Conservation (phyloP, 192 early-diverging fungal genomes). For the Dissophora ornata region DNA sequence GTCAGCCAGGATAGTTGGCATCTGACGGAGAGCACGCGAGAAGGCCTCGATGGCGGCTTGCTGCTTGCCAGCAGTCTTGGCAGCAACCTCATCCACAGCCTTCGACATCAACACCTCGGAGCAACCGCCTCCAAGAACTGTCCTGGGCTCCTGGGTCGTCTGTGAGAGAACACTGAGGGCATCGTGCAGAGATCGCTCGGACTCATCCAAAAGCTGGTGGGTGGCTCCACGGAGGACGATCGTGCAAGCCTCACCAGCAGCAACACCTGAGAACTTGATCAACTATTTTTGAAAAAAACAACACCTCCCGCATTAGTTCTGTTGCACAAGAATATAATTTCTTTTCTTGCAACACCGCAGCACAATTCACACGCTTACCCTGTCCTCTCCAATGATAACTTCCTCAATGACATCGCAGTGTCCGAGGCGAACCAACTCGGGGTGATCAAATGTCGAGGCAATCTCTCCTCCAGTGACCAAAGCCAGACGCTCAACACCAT, state of each 20-base stretch:
- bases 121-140: slow-evolving; percentile 95
- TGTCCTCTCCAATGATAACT: slow-evolving; percentile 98
- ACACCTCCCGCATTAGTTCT: too few species aligned
- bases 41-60: slow-evolving; percentile 96
- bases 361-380: slow-evolving; percentile 50
- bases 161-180: slow-evolving; percentile 96
- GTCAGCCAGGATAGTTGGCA: slow-evolving; percentile 97
- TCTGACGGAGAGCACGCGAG: slow-evolving; percentile 93
- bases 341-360: too few species aligned
- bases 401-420: slow-evolving; percentile 98
- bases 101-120: slow-evolving; percentile 98
- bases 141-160: slow-evolving; percentile 93
- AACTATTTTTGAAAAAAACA: slow-evolving; percentile 62
- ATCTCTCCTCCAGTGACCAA: slow-evolving; percentile 99
- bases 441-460: slow-evolving; percentile 97
- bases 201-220: slow-evolving; percentile 94
- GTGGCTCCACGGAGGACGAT: slow-evolving; percentile 97
- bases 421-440: slow-evolving; percentile 94
- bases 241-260: slow-evolving; percentile 98
- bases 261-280: slow-evolving; percentile 96
- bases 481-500: slow-evolving; percentile 96
- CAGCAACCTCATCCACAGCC: slow-evolving; percentile 94
- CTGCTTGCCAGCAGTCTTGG: slow-evolving; percentile 92
- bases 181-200: slow-evolving; percentile 97
- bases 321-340: too few species aligned